Evolutionary conservation across 345 rosid species (phyloP), one percentile per base, ranked within the genome.

Genomic region (Hibiscus trionum): DNA sequence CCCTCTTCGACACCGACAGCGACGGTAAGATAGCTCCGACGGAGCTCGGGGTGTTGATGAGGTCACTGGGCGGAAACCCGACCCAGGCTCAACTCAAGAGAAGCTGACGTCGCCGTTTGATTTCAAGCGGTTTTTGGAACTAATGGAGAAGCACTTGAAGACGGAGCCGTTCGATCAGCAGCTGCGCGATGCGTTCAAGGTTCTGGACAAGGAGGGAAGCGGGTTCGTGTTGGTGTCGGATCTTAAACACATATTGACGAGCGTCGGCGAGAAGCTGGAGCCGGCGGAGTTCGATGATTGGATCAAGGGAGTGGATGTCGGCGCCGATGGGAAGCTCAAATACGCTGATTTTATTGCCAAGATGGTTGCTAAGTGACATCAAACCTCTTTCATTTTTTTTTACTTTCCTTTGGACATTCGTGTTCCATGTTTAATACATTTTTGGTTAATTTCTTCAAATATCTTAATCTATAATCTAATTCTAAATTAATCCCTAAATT

Each of bases 61-160:
- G 98, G 39, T 93, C 98, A 15, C 89, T 93, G 16, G 98, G 98
- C 0, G 96, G 94, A 1, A 93, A 93, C 84, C 98, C 97, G n/a
- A 93, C 97, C 76, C 97, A 89, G 12, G 73, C 73, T 7, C 73
- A 71, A 21, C 73, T 71, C 80, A 84, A 53, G 98, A 93, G 63
- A 90, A 80, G 21, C 83, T 93, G 27, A 82, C 94, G 4, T 70
- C 96, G 3, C 87, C 97, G 21, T 91, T 91, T 27, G 98, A 93
- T 76, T 91, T 93, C 83, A 81, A 82, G 52, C 84, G 94, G 16
- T 93, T 93, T 76, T 87, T 91, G n/a, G 97, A 88, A 68, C 91
- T 93, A 63, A 91, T 93, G 97, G 88, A 88, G 33, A 90, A 87
- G 77, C 96, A 88, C 70, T 79, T 91, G 86, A 90, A 90, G 65